Conservation (phyloP, 768 basidiomycete species). For the Suillus lakei region DNA sequence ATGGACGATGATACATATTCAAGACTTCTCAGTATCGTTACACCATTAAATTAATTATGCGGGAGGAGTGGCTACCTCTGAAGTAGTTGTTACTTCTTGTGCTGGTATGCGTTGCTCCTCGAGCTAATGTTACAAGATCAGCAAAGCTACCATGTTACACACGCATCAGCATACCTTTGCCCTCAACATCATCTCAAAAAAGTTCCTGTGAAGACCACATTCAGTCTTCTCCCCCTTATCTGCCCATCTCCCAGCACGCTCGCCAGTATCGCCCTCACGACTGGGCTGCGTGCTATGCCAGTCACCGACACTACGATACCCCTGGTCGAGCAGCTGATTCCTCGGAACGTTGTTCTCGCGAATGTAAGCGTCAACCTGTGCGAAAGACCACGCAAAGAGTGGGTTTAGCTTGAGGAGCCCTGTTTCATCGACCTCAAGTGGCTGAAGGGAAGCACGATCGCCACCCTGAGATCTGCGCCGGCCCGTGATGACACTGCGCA, state of each 20-base stretch:
- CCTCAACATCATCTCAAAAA: conserved; percentile 73
- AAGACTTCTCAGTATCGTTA: background rate
- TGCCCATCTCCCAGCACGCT: conserved; percentile 92
- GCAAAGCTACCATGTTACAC: background rate
- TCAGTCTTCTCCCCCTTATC: conserved; percentile 87
- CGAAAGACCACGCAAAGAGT: conserved; percentile 86
- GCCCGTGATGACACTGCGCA: conserved; percentile 92
- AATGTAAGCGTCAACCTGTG: conserved; percentile 84
- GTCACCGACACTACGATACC: conserved; percentile 95
- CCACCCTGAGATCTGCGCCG: conserved; percentile 92
- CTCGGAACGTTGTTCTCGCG: conserved; percentile 81
- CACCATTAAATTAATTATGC: background rate
- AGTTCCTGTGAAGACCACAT: conserved; percentile 94
- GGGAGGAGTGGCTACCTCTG: background rate
- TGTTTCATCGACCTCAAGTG: conserved; percentile 89
- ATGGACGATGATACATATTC: background rate
- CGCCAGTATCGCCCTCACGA: conserved; percentile 67
- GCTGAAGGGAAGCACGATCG: conserved; percentile 80
- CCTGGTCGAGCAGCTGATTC: conserved; percentile 86
- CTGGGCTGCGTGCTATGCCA: conserved; percentile 92
- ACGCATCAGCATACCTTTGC: conserved; percentile 39
- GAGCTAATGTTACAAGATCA: background rate
- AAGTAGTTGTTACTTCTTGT: background rate
- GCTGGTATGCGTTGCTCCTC: background rate
- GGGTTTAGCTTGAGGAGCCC: conserved; percentile 96